These are phyloP conservation scores for Quercus cerris DNA, from an alignment of 306 rosid species.

Conservation along the genomic window DNA sequence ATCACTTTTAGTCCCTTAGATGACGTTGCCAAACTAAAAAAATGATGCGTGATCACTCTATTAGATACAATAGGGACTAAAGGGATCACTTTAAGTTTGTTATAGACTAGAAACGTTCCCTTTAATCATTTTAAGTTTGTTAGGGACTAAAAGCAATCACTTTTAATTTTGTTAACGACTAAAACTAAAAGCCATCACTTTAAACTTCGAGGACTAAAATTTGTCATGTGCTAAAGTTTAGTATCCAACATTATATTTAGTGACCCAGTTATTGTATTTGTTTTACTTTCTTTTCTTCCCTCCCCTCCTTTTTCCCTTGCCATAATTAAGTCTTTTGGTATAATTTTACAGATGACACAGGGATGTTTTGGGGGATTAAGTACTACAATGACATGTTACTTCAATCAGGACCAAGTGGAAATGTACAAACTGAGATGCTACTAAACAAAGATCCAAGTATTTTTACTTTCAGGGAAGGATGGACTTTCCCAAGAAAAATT, in stretches of 20 bases:
- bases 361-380: slow-evolving; percentile 74
- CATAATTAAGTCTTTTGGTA: neutral
- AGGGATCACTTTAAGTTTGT: no score
- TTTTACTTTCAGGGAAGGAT: slow-evolving; percentile 69
- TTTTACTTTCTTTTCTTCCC: neutral
- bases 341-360: slow-evolving; percentile 61
- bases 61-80: no score
- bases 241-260: neutral
- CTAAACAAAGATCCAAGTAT: slow-evolving; percentile 52
- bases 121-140: no score
- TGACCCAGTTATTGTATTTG: neutral
- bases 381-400: slow-evolving; percentile 71
- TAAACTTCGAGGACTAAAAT: no score
- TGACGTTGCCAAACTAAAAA: no score
- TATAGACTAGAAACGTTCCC: no score
- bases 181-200: no score
- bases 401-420: slow-evolving; percentile 47
- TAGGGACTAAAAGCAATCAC: no score
- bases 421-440: slow-evolving; percentile 69
- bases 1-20: no score
- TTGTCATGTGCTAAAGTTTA: no score
- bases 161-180: no score
- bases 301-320: neutral
- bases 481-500: slow-evolving; percentile 77
- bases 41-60: no score